Evolutionary conservation across 805 yeast genomes (phyloP), one percentile per base, ranked within the genome.

Genomic region (Candida khao-thaluensis): DNA sequence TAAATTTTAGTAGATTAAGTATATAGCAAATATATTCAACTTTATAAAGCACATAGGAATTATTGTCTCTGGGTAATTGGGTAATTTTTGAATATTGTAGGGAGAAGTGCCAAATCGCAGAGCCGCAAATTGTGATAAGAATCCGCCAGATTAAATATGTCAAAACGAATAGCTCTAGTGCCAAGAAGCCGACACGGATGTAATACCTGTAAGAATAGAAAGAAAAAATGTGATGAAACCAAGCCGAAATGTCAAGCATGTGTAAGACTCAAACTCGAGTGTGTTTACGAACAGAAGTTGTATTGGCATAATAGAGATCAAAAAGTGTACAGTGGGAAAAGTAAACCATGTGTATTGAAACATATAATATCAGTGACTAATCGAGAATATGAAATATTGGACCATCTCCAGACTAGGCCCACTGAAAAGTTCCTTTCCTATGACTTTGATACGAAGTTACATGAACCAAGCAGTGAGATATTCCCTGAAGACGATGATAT

Each of bases 151-250:
- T n/a, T n/a, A n/a, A n/a, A n/a, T n/a, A n/a, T n/a, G n/a, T n/a
- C n/a, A n/a, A n/a, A 30, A 16, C 11, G 42, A 28, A 38, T 29
- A 20, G 15, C 15, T 12, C 15, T 29, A 17, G 14, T 15, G 2
- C 25, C 29, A 48, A 56, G 76, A 45, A 74, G 84, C 2, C 71
- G 66, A 46, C 64, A 64, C 10, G 87, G 88, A 1, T 82, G 89
- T 54, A 55, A 79, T 26, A 80, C 83, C 0, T 82, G 89, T 57
- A 81, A 81, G 51, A 63, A 73, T 24, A 60, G 87, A 28, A 80
- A 79, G 64, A 79, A 77, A 51, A 65, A 77, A 49, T 77, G 82
- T 51, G 72, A 75, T 44, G 80, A 76, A 47, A 44, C 40, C 5
- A 62, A 62, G 37, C 82, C 82, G 1, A 48, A 56, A 1, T 77